A percentile compares a stretch with the other conserved stretches of the same genome.
Evolutionary conservation across 306 rosid genomes (phyloP).

Genomic region (Pterocarpus macrocarpus): DNA sequence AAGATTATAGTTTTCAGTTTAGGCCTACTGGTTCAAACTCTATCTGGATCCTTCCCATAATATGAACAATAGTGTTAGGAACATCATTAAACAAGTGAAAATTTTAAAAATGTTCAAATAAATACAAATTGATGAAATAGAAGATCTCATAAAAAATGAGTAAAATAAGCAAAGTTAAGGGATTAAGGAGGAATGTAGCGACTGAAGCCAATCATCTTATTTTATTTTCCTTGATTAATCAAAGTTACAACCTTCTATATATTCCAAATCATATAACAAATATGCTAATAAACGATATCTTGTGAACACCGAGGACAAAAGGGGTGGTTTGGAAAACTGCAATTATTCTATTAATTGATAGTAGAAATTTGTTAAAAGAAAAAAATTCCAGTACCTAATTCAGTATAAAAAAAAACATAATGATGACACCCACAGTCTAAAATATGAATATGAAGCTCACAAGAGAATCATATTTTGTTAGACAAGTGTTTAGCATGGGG

Average conservation of each 20-base stretch:
- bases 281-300: not conserved
- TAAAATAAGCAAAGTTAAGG: not conserved
- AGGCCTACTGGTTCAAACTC: not conserved
- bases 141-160: not conserved
- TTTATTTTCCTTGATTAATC: slow-evolving; percentile 9
- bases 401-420: not conserved
- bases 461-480: not conserved
- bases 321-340: not conserved
- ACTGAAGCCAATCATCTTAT: slow-evolving; percentile 4
- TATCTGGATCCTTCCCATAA: not conserved
- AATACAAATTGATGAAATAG: not conserved
- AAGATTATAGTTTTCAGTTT: not conserved
- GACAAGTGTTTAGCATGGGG: not conserved
- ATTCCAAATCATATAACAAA: not conserved
- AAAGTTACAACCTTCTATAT: not conserved
- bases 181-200: not conserved
- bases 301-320: not conserved
- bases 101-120: slow-evolving; percentile 7
- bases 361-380: not conserved
- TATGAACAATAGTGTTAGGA: slow-evolving; percentile 10
- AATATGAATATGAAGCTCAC: not conserved
- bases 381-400: not conserved
- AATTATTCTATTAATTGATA: slow-evolving; percentile 2
- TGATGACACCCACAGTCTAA: not conserved
- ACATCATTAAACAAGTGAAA: not conserved